Evolutionary conservation across 495 filamentous ascomycete species (phyloP).

Genomic region (Hyaloscypha bicolor): DNA sequence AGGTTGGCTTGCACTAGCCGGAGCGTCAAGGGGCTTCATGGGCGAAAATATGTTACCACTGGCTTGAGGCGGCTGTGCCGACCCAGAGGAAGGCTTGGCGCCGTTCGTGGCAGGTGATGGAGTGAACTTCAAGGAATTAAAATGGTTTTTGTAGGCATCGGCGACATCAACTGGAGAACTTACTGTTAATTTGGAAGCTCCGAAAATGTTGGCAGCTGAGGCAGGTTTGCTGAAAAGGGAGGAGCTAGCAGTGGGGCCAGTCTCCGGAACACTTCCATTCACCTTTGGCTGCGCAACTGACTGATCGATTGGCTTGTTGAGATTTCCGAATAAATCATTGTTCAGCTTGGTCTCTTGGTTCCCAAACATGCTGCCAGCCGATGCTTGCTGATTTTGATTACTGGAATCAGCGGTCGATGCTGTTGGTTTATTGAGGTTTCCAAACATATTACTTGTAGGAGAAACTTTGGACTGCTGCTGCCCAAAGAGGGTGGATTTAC

Average conservation of each 20-base stretch:
- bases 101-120: conserved; percentile 3
- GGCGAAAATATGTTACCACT: conserved; percentile 8
- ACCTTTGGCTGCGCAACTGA: conserved; percentile 12
- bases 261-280: conserved; percentile 6
- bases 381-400: not conserved
- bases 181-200: conserved; percentile 8
- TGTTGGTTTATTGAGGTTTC: not conserved
- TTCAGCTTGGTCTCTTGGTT: not conserved
- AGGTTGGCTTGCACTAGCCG: conserved; percentile 13
- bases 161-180: not conserved
- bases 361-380: not conserved
- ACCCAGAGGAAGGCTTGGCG: conserved; percentile 9
- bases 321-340: conserved; percentile 17
- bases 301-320: conserved; percentile 25
- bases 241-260: not conserved
- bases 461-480: not conserved
- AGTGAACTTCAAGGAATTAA: not conserved
- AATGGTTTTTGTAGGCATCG: not conserved
- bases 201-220: not conserved
- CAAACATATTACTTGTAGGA: conserved; percentile 19
- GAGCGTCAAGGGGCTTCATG: conserved; percentile 16
- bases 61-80: conserved; percentile 1
- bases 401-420: not conserved
- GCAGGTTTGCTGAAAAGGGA: conserved; percentile 2
- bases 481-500: not conserved